Evolutionary conservation across 306 rosid genomes (phyloP).

Genomic region (Rubus idaeus): DNA sequence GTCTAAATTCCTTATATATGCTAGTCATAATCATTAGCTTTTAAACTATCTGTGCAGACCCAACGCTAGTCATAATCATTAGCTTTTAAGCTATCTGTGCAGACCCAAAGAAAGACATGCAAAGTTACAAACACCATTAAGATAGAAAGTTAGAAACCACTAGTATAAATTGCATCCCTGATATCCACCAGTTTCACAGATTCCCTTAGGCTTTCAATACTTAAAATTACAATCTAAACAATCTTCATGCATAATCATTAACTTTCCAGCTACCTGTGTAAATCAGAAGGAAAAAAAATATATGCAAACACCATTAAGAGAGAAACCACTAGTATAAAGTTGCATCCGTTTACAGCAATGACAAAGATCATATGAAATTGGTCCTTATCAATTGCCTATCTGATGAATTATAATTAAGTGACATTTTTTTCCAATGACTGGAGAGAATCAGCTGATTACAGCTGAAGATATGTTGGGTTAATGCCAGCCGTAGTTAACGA

Average conservation of each 20-base stretch:
- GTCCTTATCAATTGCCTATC: neutral
- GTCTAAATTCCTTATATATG: no score
- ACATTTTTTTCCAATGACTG: neutral
- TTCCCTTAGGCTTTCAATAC: neutral
- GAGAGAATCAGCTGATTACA: neutral
- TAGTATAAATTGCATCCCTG: neutral
- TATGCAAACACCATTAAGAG: no score
- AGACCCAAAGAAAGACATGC: no score
- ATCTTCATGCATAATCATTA: conserved; percentile 60
- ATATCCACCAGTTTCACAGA: neutral
- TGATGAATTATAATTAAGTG: neutral
- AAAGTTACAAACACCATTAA: no score
- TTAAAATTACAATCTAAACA: neutral
- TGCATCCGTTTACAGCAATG: neutral
- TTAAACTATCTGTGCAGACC: no score
- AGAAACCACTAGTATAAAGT: neutral
- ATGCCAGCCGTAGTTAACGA: neutral
- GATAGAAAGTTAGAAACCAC: no score
- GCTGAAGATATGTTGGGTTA: neutral
- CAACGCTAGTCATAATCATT: conserved; percentile 40
- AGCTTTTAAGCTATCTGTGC: conserved; percentile 1
- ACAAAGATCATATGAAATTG: neutral
- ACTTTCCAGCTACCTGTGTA: conserved; percentile 2
- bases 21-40: no score
- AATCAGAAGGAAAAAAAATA: no score